Evolutionary conservation across 371 early-diverging fungal species (phyloP), one percentile per base, ranked within the genome.

Genomic region (Apophysomyces elegans): DNA sequence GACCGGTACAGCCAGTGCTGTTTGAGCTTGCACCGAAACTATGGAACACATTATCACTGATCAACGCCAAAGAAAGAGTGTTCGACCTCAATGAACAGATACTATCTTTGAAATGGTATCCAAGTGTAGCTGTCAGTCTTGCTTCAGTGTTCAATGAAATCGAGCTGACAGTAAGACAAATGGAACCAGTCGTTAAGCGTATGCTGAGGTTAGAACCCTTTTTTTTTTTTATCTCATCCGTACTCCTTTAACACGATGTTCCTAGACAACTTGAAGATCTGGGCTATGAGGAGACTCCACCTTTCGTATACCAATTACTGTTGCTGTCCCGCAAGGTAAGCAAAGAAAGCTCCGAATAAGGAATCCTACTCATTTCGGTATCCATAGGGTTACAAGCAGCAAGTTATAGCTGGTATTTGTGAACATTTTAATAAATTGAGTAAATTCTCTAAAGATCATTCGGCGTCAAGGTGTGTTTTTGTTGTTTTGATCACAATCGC

Each of bases 281-380:
- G 7, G 89, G 86, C 56, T 66, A 82, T 1, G 78, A 86, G 44
- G 87, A 84, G 58, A 69, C 83, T 2, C 89, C 89, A 8, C 84
- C 85, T 3, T 74, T 81, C 58, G 70, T 84, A 12, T 87, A 85
- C 62, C 87, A 86, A 56, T 41, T 89, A 18, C 65, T 89, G 6
- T 68, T 86, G 8, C 69, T 89, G 2, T 86, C 86, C 14, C 73
- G 84, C 61, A 89, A 89, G 80, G 88, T 88, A 71, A 11, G 16
- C 11, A 21, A 18, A 7, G 21, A 14, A 50, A 21, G 1, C 7
- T 45, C 32, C 37, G 62, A 18, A 47, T 11, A 4, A 26, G 26
- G 4, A 35, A 9, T 59, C 36, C 13, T 26, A 1, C 21, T 9
- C 6, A 26, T 26, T 26, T 26, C 5, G 54, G 16, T 56, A 54